Evolutionary conservation across 768 basidiomycete species (phyloP), one percentile per base, ranked within the genome.

Genomic region (Lepiota subincarnata): DNA sequence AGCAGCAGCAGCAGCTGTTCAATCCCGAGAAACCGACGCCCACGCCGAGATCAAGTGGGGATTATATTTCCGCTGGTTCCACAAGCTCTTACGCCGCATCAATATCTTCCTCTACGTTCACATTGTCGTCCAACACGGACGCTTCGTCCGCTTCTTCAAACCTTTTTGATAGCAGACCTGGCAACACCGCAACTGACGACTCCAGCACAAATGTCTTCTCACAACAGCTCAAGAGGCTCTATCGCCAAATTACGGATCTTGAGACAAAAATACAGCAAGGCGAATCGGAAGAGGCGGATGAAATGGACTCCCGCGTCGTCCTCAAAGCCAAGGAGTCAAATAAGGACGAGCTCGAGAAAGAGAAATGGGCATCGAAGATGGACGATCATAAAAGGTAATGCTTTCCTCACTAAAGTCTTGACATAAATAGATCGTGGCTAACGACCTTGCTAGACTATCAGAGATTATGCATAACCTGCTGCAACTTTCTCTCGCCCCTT

Each of bases 381-480:
- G 71, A 73, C 0, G 83, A 89, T 63, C 97, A 99, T 68, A 97
- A 96, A 68, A 76, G 81, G 95, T 90, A 60, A 19, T 22, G 3
- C 55, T 48, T 44, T 59, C 26, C 57, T 36, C 6, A 57, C 53
- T 52, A 6, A 36, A 7, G 20, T 35, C 28, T 50, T 51, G 39
- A 46, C 11, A 44, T 54, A 55, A 60, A 39, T 45, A 41, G 13
- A 40, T 56, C 40, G 34, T 39, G 36, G 18, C 36, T 39, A 40
- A 46, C 38, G 28, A 47, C 46, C 22, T 3, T 42, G 28, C 46
- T n/a, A 98, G 95, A 55, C 80, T 98, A 4, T 92, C 90, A 0
- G 95, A 98, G 60, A 80, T 83, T 55, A 92, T 96, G 60, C 92
- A 94, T 68, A 86, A 89, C 55, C 81, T 99, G 22, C 80, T 99